Percentiles rank a stretch among this genome's conserved stretches.
phyloP scores from a whole-genome alignment of 306 rosid genomes.

The Vigna nakashimae region DNA sequence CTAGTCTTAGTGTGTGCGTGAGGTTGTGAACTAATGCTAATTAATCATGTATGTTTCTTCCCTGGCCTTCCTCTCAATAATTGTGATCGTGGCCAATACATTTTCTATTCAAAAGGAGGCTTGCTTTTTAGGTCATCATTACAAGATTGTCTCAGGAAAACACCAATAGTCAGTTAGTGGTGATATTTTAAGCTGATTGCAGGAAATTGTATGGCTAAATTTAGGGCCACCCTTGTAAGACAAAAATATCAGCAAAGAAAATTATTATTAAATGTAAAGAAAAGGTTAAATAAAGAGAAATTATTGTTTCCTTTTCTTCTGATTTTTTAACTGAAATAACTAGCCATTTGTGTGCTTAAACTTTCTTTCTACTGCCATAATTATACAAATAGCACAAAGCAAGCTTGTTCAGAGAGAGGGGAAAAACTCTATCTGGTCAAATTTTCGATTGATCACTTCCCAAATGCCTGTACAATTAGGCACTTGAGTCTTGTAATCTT shows the following conservation, averaged over 20 bases:
- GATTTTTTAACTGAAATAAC: not conserved
- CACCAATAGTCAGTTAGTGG: slow-evolving; percentile 30
- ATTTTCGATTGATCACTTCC: not conserved
- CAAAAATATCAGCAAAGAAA: slow-evolving; percentile 23
- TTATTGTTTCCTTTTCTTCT: not conserved
- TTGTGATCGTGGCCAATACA: slow-evolving; percentile 33
- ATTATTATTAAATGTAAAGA: slow-evolving; percentile 4
- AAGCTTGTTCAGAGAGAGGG: not conserved
- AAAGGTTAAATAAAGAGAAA: slow-evolving; percentile 9
- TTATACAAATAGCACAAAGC: not conserved
- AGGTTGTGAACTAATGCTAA: slow-evolving; percentile 32
- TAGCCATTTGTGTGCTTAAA: not conserved
- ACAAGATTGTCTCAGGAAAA: slow-evolving; percentile 29
- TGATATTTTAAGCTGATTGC: slow-evolving; percentile 25
- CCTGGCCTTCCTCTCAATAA: slow-evolving; percentile 37
- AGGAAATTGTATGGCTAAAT: slow-evolving; percentile 31
- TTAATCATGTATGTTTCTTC: slow-evolving; percentile 24
- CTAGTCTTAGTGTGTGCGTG: slow-evolving; percentile 37
- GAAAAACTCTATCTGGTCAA: not conserved
- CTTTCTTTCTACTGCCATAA: too few species aligned
- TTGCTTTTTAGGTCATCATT: slow-evolving; percentile 38
- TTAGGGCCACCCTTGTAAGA: slow-evolving; percentile 25
- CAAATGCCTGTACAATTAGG: not conserved
- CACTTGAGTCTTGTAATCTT: not conserved
- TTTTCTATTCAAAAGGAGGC: slow-evolving; percentile 22